Evolutionary conservation across 805 yeast species (phyloP).

Genomic region (Ogataea methanolica): DNA sequence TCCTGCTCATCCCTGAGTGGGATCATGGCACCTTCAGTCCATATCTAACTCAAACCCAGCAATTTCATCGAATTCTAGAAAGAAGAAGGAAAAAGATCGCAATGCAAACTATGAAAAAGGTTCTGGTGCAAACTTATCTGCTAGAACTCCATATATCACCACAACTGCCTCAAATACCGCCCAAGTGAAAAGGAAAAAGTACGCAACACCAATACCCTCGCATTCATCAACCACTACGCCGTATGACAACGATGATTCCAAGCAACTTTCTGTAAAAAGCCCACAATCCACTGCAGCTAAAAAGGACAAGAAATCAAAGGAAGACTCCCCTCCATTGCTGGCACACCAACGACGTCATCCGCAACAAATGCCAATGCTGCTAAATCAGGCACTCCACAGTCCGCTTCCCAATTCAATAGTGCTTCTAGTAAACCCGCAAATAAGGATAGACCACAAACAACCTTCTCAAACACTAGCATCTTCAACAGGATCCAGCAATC

Average conservation of each 20-base stretch:
- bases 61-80: not conserved
- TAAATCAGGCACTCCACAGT: too few relatives aligned
- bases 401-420: slow-evolving; percentile 2
- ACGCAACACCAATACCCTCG: not conserved
- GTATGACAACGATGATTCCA: not conserved
- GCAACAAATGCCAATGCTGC: too few relatives aligned
- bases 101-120: not conserved
- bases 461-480: not conserved
- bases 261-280: slow-evolving; percentile 5
- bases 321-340: not conserved
- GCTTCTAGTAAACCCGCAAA: slow-evolving; percentile 2
- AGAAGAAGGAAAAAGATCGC: slow-evolving; percentile 12
- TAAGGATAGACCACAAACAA: not conserved
- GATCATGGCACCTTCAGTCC: slow-evolving; percentile 3
- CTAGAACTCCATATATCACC: not conserved
- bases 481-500: not conserved
- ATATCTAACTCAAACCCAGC: too few relatives aligned
- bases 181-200: not conserved
- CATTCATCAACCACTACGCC: not conserved
- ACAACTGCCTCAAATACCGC: not conserved
- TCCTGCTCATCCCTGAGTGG: slow-evolving; percentile 8
- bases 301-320: slow-evolving; percentile 13
- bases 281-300: slow-evolving; percentile 13
- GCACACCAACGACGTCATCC: not conserved
- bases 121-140: not conserved